phyloP scores from a whole-genome alignment of 1,284 basidiomycete genomes.

The Apiotrichum domesticum region DNA sequence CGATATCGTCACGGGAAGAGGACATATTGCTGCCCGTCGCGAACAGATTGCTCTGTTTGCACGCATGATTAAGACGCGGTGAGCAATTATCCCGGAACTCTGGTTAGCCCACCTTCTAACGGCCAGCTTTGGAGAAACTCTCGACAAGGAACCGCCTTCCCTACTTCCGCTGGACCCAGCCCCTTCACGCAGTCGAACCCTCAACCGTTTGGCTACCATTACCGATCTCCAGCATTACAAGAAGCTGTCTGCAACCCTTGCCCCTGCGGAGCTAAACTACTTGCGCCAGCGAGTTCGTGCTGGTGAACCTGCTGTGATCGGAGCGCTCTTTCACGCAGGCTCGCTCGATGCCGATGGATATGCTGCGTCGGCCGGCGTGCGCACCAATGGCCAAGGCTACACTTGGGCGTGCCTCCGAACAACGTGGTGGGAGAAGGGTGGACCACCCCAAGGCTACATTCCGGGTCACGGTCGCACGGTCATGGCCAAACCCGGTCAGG shows the following conservation, averaged over 20 bases:
- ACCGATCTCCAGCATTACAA: slow-evolving; percentile 64
- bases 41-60: slow-evolving; percentile 55
- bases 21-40: slow-evolving; percentile 69
- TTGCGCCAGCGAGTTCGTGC: slow-evolving; percentile 61
- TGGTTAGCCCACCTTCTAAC: neutral
- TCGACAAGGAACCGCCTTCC: slow-evolving; percentile 40
- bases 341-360: slow-evolving; percentile 11
- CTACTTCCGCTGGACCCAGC: slow-evolving; percentile 32
- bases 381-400: slow-evolving; percentile 54
- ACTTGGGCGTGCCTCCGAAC: slow-evolving; percentile 57
- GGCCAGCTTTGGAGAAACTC: slow-evolving; percentile 39
- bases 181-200: slow-evolving; percentile 51
- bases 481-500: slow-evolving; percentile 22
- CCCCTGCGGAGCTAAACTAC: slow-evolving; percentile 63
- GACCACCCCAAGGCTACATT: slow-evolving; percentile 34
- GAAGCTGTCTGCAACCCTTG: slow-evolving; percentile 65
- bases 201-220: slow-evolving; percentile 63
- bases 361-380: slow-evolving; percentile 24
- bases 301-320: slow-evolving; percentile 63
- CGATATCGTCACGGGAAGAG: slow-evolving; percentile 62
- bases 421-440: slow-evolving; percentile 69
- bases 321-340: slow-evolving; percentile 59
- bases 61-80: slow-evolving; percentile 46
- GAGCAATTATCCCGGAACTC: neutral
- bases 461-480: slow-evolving; percentile 43